Conservation (phyloP, 495 filamentous ascomycete species). For the Penicillium robsamsonii region DNA sequence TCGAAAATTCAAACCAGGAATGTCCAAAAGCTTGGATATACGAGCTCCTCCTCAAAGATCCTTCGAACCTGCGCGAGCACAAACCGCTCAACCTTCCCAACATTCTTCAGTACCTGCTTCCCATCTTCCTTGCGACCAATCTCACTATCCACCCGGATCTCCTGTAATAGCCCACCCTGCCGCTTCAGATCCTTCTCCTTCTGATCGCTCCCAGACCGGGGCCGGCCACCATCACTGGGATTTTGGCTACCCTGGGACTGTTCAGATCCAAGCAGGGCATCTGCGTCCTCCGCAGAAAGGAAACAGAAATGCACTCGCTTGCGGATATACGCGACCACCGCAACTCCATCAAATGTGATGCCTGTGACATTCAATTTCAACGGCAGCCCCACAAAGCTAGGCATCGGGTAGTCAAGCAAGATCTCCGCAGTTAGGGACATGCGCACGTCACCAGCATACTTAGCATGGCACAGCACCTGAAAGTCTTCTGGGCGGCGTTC, state of each 20-base stretch:
- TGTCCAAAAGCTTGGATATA: slow-evolving; percentile 97
- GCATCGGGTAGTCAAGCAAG: slow-evolving; percentile 95
- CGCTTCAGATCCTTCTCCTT: slow-evolving; percentile 57
- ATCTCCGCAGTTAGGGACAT: slow-evolving; percentile 91
- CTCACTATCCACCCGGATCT: slow-evolving; percentile 95
- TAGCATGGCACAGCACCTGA: slow-evolving; percentile 85
- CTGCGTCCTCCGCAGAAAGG: slow-evolving; percentile 79
- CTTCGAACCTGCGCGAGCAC: slow-evolving; percentile 93
- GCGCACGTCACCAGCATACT: slow-evolving; percentile 79
- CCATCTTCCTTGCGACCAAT: slow-evolving; percentile 88
- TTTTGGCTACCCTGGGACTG: slow-evolving; percentile 37
- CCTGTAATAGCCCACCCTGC: slow-evolving; percentile 74
- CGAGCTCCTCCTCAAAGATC: slow-evolving; percentile 97
- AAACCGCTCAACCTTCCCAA: slow-evolving; percentile 97
- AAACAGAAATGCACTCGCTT: slow-evolving; percentile 86
- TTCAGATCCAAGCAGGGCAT: slow-evolving; percentile 58
- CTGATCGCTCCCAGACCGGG: slow-evolving; percentile 25
- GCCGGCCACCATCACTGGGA: slow-evolving; percentile 21
- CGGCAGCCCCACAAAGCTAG: slow-evolving; percentile 90
- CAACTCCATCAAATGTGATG: slow-evolving; percentile 89
- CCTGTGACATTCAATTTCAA: slow-evolving; percentile 91
- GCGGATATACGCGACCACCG: slow-evolving; percentile 83
- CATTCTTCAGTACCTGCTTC: slow-evolving; percentile 94
- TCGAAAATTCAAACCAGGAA: slow-evolving; percentile 71
- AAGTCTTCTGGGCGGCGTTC: slow-evolving; percentile 59